Percentiles rank a stretch among this genome's conserved stretches.
Evolutionary conservation across 2,329 filamentous ascomycete genomes (phyloP).

Genomic region (Nemania sp.): DNA sequence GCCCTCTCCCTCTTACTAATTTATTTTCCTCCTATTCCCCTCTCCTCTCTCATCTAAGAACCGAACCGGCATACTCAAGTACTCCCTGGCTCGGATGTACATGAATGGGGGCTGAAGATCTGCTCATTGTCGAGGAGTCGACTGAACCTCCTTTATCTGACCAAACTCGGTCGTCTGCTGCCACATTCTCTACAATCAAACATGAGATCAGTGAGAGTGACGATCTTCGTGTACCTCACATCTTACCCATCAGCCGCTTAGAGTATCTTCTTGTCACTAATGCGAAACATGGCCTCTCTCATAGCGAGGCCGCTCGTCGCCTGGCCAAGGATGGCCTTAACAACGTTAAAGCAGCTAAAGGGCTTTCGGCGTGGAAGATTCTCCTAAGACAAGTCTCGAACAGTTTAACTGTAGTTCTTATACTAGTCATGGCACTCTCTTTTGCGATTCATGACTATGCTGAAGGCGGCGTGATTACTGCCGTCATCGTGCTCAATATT

Average conservation of each 20-base stretch:
- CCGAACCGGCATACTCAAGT: slow-evolving; percentile 3
- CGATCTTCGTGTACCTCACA: slow-evolving; percentile 34
- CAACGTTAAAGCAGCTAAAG: slow-evolving; percentile 70
- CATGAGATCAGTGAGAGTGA: background rate
- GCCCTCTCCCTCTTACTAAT: slow-evolving; percentile 17
- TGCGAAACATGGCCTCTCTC: slow-evolving; percentile 62
- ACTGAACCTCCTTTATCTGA: slow-evolving; percentile 43
- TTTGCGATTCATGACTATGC: slow-evolving; percentile 68
- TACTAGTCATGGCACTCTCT: slow-evolving; percentile 72
- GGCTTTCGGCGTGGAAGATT: slow-evolving; percentile 74
- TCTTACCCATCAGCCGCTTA: slow-evolving; percentile 36
- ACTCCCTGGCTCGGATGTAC: slow-evolving; percentile 28
- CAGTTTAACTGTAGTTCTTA: slow-evolving; percentile 73
- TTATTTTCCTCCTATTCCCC: background rate
- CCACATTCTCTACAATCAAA: slow-evolving; percentile 21
- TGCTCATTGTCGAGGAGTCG: slow-evolving; percentile 40
- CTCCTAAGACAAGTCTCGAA: slow-evolving; percentile 77
- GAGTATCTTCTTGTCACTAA: slow-evolving; percentile 46
- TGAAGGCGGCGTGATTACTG: slow-evolving; percentile 65
- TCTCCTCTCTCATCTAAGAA: slow-evolving; percentile 10
- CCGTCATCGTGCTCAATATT: slow-evolving; percentile 69
- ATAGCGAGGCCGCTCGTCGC: slow-evolving; percentile 65
- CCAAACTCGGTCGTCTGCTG: slow-evolving; percentile 27
- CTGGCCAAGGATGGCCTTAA: slow-evolving; percentile 70
- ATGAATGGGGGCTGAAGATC: slow-evolving; percentile 42